Evolutionary conservation across 345 rosid genomes (phyloP).

Genomic region (Sisymbrium altissimum): DNA sequence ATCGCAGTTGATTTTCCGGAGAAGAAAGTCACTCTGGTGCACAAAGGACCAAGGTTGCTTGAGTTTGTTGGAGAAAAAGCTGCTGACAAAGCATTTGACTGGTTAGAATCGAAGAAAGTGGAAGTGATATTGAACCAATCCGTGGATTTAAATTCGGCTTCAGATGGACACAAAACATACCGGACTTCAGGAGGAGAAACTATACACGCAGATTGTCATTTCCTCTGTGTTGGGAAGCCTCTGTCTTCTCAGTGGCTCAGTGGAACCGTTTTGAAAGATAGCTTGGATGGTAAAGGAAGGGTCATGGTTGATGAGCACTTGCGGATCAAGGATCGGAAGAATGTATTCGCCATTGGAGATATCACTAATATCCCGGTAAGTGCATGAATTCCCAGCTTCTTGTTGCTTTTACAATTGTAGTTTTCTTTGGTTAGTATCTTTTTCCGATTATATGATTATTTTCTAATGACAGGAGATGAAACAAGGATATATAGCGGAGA

Average conservation of each 20-base stretch:
- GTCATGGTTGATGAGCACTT: slow-evolving; percentile 69
- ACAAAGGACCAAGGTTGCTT: slow-evolving; percentile 70
- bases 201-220: slow-evolving; percentile 71
- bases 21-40: slow-evolving; percentile 75
- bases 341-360: slow-evolving; percentile 74
- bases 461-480: slow-evolving; percentile 55
- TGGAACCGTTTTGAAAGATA: slow-evolving; percentile 47
- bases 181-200: slow-evolving; percentile 59
- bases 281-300: slow-evolving; percentile 59
- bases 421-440: background rate
- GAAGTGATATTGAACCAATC: slow-evolving; percentile 65
- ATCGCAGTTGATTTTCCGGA: slow-evolving; percentile 75
- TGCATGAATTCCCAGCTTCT: background rate
- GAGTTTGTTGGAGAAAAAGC: slow-evolving; percentile 80
- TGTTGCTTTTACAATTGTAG: too few relatives aligned
- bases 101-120: slow-evolving; percentile 69
- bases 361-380: slow-evolving; percentile 69
- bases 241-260: slow-evolving; percentile 67
- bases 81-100: slow-evolving; percentile 54
- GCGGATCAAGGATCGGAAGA: slow-evolving; percentile 49
- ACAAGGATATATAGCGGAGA: slow-evolving; percentile 74
- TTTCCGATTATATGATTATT: background rate
- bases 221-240: slow-evolving; percentile 63
- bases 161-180: slow-evolving; percentile 45
- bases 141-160: slow-evolving; percentile 50